Conservation (phyloP, 2,329 filamentous ascomycete species). For the Pseudocercospora eumusae region DNA sequence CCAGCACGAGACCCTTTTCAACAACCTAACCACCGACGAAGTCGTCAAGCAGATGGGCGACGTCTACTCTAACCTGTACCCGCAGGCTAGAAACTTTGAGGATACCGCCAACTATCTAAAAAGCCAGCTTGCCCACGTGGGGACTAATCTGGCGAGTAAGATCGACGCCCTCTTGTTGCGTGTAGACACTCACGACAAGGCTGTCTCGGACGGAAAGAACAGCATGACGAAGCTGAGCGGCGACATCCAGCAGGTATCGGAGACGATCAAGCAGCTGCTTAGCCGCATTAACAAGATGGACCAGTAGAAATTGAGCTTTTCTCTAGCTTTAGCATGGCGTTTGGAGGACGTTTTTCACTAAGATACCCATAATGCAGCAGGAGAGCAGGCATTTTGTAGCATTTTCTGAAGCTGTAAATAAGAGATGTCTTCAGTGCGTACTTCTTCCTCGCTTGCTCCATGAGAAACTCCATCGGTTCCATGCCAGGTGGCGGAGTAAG, state of each 20-base stretch:
- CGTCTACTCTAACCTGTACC: conserved; percentile 14
- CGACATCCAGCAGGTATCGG: background rate
- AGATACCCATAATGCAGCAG: no score
- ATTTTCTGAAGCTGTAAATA: background rate
- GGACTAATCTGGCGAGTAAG: background rate
- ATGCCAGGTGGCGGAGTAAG: conserved; percentile 20
- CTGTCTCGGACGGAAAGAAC: background rate
- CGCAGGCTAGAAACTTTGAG: conserved; percentile 14
- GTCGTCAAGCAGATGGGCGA: conserved; percentile 20
- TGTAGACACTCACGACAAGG: background rate
- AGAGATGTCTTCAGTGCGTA: conserved; percentile 10
- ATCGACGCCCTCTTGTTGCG: background rate
- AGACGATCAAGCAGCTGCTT: background rate
- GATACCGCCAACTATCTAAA: background rate
- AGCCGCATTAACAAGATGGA: background rate
- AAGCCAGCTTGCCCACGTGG: background rate
- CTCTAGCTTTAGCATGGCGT: background rate
- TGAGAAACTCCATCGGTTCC: conserved; percentile 18
- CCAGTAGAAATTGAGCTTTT: background rate
- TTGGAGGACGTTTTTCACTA: background rate
- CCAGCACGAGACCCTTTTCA: conserved; percentile 8
- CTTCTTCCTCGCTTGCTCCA: conserved; percentile 20
- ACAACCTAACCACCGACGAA: conserved; percentile 20
- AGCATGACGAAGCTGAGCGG: background rate
- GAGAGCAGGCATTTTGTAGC: no score